Evolutionary conservation across 163 green algal species (phyloP).

Genomic region (Chlorella variabilis): DNA sequence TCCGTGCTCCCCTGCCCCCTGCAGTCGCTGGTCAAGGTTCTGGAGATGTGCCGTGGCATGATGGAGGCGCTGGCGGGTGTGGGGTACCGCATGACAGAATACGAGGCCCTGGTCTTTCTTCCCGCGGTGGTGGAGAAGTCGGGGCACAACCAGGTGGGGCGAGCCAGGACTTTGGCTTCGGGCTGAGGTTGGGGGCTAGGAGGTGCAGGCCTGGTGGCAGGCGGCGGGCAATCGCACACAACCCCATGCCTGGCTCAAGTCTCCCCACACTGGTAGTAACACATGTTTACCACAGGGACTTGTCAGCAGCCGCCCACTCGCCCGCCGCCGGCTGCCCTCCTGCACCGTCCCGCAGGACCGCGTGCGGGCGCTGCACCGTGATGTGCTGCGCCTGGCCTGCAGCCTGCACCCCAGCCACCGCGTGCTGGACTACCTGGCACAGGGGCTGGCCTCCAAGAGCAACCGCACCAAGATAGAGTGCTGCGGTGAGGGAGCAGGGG

Average conservation of each 20-base stretch:
- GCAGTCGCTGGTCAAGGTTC: slow-evolving; percentile 69
- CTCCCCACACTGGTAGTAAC: too few relatives aligned
- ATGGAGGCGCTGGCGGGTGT: slow-evolving; percentile 65
- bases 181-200: too few relatives aligned
- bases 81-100: slow-evolving; percentile 69
- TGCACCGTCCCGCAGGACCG: slow-evolving; percentile 54
- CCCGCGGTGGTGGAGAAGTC: slow-evolving; percentile 90
- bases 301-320: too few relatives aligned
- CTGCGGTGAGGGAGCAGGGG: slow-evolving; percentile 38
- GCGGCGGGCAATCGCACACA: too few relatives aligned
- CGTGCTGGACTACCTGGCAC: slow-evolving; percentile 73
- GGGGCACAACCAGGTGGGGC: slow-evolving; percentile 83
- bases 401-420: slow-evolving; percentile 61
- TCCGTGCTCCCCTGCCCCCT: not conserved
- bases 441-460: slow-evolving; percentile 89
- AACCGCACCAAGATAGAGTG: slow-evolving; percentile 88
- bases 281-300: too few relatives aligned
- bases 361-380: slow-evolving; percentile 68
- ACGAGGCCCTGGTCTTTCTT: slow-evolving; percentile 81
- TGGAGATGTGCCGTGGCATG: slow-evolving; percentile 72
- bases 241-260: too few relatives aligned
- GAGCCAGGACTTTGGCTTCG: too few relatives aligned
- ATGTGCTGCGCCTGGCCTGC: slow-evolving; percentile 72
- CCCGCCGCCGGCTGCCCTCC: too few relatives aligned
- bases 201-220: too few relatives aligned